phyloP scores from a whole-genome alignment of 202 grass and related monocot species.

The Schoenoplectus tabernaemontani region DNA sequence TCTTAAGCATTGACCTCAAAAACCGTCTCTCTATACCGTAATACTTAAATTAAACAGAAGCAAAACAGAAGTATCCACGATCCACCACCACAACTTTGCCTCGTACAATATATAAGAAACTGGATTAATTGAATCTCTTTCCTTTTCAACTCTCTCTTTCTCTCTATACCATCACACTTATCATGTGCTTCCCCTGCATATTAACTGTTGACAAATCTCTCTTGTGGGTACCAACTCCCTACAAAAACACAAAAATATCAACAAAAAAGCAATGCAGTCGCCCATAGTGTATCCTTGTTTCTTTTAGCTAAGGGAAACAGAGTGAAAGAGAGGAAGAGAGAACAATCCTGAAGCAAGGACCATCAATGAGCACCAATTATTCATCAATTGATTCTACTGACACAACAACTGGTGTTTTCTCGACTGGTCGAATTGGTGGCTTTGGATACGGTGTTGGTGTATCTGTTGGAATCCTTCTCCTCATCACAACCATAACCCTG shows the following conservation, averaged over 20 bases:
- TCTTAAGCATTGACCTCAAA: conserved; percentile 32
- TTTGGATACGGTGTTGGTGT: conserved; percentile 74
- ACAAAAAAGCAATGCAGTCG: neutral
- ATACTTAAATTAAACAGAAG: no score
- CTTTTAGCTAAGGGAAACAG: neutral
- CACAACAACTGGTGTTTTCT: conserved; percentile 22
- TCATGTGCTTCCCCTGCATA: conserved; percentile 7
- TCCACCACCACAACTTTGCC: conserved; percentile 11
- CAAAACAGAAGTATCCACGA: no score
- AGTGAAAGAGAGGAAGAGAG: neutral
- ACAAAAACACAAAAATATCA: neutral
- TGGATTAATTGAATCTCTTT: neutral
- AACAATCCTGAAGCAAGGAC: neutral
- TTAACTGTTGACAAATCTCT: conserved; percentile 11
- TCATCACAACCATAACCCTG: conserved; percentile 82
- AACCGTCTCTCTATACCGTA: no score
- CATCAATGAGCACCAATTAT: conserved; percentile 10
- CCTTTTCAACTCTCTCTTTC: neutral
- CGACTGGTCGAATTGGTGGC: conserved; percentile 51
- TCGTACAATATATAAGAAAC: neutral
- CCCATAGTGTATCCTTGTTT: neutral
- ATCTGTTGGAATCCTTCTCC: conserved; percentile 71
- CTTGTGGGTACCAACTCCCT: neutral
- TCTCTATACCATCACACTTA: neutral
- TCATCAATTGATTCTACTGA: neutral